Evolutionary conservation across 1,284 basidiomycete genomes (phyloP), one percentile per base, ranked within the genome.

Genomic region (Leccinum variabile): DNA sequence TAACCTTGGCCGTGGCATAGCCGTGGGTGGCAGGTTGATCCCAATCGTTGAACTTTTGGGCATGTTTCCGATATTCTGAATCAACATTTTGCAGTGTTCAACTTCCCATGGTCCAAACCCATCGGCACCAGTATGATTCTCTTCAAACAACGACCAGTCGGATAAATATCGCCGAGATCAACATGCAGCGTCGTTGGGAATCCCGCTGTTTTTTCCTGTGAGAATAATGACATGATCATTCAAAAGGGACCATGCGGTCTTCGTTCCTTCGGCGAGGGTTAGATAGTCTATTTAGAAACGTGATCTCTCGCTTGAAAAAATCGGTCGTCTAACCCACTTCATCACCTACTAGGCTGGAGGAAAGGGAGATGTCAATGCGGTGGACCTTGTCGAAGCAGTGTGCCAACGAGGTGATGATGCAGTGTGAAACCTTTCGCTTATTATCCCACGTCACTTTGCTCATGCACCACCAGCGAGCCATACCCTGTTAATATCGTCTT

Each of bases 391-490:
- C 22, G 46, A 49, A 49, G 11, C 46, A 22, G 11, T 49, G 9
- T 44, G 22, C 7, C 46, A 9, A 41, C 1, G n/a, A 41, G 39
- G 22, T 49, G 22, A 44, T 22, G 25, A 13, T 49, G 46, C 22
- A 14, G 46, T 49, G 46, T 25, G 46, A 49, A 49, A 49, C 46
- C 59, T 28, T 54, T 50, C 6, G 33, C 46, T 18, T 41, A 33
- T 25, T 58, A 30, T 65, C 57, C 70, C 69, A 73, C 69, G 72
- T 73, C 60, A 57, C 57, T 54, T 56, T 56, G 62, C 59, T 54
- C 59, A 70, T 71, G 70, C 62, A 35, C 63, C 18, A 10, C 56
- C 52, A 61, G 54, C 56, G 52, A 4, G 56, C 52, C 35, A 59
- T 52, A 16, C 33, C 18, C 50, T 61, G 61, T 64, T 69, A 56